These are phyloP conservation scores for Pseudogymnoascus sp. DNA, from an alignment of 2,329 filamentous ascomycete genomes.

Conservation along the genomic window DNA sequence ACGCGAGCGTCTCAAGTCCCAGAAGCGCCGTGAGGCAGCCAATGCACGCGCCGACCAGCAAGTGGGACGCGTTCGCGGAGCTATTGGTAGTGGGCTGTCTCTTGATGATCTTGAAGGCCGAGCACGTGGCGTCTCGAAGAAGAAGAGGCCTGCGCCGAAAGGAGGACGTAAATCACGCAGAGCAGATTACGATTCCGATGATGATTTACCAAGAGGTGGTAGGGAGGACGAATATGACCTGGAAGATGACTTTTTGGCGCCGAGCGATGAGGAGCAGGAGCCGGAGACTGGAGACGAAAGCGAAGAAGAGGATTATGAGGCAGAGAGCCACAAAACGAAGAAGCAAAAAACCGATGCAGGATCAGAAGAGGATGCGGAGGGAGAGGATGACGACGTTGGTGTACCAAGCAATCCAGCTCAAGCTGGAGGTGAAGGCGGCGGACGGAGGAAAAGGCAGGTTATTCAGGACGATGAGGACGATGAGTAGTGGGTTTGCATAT, in stretches of 20 bases:
- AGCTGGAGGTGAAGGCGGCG: conserved; percentile 27
- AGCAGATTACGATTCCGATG: conserved; percentile 68
- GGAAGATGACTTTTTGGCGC: conserved; percentile 70
- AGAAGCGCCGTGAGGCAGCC: conserved; percentile 59
- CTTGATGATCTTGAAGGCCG: conserved; percentile 62
- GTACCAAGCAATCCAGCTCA: conserved; percentile 33
- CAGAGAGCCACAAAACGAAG: conserved; percentile 24
- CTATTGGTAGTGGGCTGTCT: conserved; percentile 50
- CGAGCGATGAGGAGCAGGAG: conserved; percentile 62
- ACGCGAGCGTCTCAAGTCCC: conserved; percentile 61
- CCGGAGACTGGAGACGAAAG: conserved; percentile 51
- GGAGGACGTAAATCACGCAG: conserved; percentile 45
- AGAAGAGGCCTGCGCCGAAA: conserved; percentile 46
- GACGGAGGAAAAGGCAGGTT: conserved; percentile 46
- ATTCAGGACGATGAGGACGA: conserved; percentile 54
- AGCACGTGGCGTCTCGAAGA: conserved; percentile 30
- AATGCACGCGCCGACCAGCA: conserved; percentile 56
- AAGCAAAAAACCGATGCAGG: conserved; percentile 32
- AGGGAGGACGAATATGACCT: conserved; percentile 70
- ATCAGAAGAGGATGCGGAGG: conserved; percentile 38
- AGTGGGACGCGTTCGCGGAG: conserved; percentile 31
- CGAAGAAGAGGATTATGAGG: conserved; percentile 26
- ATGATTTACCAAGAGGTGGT: conserved; percentile 50
- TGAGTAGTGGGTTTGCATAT: conserved; percentile 14
- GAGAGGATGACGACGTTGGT: conserved; percentile 47